Conservation (phyloP, 306 rosid species). For the Cicer cuneatum region DNA sequence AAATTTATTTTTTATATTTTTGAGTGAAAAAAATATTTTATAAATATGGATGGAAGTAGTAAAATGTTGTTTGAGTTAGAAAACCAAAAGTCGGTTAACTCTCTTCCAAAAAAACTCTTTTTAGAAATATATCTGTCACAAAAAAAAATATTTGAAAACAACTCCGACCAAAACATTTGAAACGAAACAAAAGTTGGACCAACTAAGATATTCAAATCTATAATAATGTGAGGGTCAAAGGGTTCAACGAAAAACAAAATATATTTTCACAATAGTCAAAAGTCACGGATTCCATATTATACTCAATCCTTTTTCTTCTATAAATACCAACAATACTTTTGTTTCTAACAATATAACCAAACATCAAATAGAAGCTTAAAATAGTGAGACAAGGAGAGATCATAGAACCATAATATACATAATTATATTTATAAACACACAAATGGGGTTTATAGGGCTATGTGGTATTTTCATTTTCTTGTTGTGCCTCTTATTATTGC, state of each 20-base stretch:
- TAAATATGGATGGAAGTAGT: too few relatives aligned
- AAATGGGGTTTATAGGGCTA: constrained; percentile 49
- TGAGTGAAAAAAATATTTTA: too few relatives aligned
- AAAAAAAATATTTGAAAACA: constrained; percentile 1
- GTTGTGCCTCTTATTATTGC: constrained; percentile 34
- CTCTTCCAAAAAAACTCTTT: too few relatives aligned
- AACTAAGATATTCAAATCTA: constrained; percentile 12
- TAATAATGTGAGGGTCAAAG: constrained; percentile 22
- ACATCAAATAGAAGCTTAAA: neutral
- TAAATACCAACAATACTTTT: constrained; percentile 49
- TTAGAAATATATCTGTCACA: neutral
- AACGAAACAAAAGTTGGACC: constrained; percentile 40
- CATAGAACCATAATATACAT: neutral
- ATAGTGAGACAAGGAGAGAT: neutral
- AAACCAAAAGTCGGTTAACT: too few relatives aligned
- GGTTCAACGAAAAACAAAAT: constrained; percentile 22
- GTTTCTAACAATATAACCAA: constrained; percentile 28
- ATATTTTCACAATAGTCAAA: constrained; percentile 49
- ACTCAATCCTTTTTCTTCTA: constrained; percentile 36
- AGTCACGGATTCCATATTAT: constrained; percentile 43
- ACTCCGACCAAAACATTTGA: constrained; percentile 31
- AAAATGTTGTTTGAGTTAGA: too few relatives aligned
- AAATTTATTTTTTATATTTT: too few relatives aligned
- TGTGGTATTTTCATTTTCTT: constrained; percentile 32
- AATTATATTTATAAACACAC: neutral